phyloP scores from a whole-genome alignment of 1,284 basidiomycete species.

The Exobasidium rhododendri region DNA sequence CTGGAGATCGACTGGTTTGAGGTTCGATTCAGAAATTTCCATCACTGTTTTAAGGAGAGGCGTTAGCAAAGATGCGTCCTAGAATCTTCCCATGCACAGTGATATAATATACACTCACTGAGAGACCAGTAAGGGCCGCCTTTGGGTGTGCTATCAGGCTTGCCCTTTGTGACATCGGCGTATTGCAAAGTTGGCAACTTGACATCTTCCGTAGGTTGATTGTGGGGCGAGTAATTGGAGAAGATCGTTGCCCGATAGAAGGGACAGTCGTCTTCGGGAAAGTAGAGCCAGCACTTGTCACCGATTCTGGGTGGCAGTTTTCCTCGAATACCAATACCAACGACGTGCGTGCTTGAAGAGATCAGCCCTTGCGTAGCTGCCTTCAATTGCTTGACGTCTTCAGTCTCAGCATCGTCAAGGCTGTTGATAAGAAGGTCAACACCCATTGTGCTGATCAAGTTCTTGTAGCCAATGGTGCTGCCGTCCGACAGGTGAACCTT shows the following conservation, averaged over 20 bases:
- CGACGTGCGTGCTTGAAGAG: constrained; percentile 60
- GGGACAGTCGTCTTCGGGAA: constrained; percentile 60
- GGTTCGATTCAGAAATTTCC: constrained; percentile 60
- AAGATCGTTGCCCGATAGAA: constrained; percentile 63
- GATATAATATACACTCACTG: too few relatives aligned
- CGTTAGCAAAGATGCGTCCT: constrained; percentile 31
- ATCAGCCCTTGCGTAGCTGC: constrained; percentile 57
- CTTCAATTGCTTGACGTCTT: constrained; percentile 54
- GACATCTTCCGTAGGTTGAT: constrained; percentile 57
- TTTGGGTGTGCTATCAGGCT: constrained; percentile 53
- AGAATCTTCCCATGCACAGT: too few relatives aligned
- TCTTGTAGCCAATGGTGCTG: constrained; percentile 57
- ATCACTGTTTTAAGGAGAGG: constrained; percentile 49
- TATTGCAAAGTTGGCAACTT: constrained; percentile 59
- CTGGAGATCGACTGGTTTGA: constrained; percentile 59
- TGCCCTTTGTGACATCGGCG: constrained; percentile 57
- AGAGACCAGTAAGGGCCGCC: constrained; percentile 59
- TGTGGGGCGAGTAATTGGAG: constrained; percentile 61
- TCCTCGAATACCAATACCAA: constrained; percentile 61
- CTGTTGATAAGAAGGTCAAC: constrained; percentile 57
- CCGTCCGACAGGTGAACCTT: constrained; percentile 57
- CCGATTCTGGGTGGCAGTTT: constrained; percentile 59
- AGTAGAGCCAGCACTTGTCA: constrained; percentile 61
- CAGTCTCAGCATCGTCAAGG: constrained; percentile 50
- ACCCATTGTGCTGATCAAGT: constrained; percentile 59